Evolutionary conservation across 148 eudicot genomes (phyloP), one percentile per base, ranked within the genome.

Genomic region (Rhododendron mucronatum): DNA sequence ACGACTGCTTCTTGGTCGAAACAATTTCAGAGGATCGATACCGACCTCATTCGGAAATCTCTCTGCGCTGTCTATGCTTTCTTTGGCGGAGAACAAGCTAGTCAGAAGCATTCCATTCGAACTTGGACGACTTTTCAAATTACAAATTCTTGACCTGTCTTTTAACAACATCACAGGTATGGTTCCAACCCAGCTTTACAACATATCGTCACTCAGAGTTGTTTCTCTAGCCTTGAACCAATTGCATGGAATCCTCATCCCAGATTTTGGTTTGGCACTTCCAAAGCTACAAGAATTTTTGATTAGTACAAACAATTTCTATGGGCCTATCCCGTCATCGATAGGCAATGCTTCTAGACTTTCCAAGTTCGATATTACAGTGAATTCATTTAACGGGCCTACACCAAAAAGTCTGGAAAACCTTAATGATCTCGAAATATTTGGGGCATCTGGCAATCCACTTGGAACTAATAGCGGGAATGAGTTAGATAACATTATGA

Each of bases 301-400:
- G 2, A 0, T 79, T 33, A 18, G 1, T 1, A 1, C 0, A 0
- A 85, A 85, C 77, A 5, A 39, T 8, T 45, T 85, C 44, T 47
- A 53, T 18, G 83, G 78, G 7, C 20, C 61, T 33, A 14, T 85
- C 48, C 87, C 87, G 0, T 37, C 83, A 11, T 79, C 78, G 4
- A 41, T 85, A 85, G 20, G 61, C 57, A 86, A 81, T 69, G 84
- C 84, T 81, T 80, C 87, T 3, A 18, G 41, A 8, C 87, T 86
- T 11, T 39, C 41, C 5, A 39, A 3, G 5, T 39, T 87, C 57
- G 73, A 39, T 1, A 50, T 50, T 50, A 0, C 12, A 50, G 14
- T 7, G 0, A 83, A 77, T 77, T 16, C 16, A 26, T 21, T 87
- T 3, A 73, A 48, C 12, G 67, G 88, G 3, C 85, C 61, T 0